A percentile compares a stretch with the other conserved stretches of the same genome.
These are phyloP conservation scores for Botrytis elliptica DNA, from an alignment of 2,329 filamentous ascomycete genomes.

Conservation along the genomic window DNA sequence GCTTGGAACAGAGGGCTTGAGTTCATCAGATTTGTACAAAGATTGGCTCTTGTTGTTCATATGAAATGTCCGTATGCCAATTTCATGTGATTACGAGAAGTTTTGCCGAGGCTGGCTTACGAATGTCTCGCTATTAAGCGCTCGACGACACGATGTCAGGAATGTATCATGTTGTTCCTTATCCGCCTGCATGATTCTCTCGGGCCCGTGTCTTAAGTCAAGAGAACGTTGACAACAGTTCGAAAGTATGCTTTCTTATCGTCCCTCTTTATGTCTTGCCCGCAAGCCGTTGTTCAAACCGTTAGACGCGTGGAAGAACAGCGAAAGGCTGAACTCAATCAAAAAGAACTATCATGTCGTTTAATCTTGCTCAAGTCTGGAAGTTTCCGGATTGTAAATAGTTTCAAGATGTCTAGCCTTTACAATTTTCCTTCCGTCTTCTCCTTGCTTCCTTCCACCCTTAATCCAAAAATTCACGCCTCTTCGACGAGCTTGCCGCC, in stretches of 20 bases:
- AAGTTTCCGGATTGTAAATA: not conserved
- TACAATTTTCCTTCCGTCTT: not conserved
- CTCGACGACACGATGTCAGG: not conserved
- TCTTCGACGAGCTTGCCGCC: conserved; percentile 4
- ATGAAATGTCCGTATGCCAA: not conserved
- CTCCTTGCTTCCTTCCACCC: not conserved
- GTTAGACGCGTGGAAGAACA: not conserved
- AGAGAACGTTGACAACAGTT: conserved; percentile 1
- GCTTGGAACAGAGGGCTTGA: not conserved
- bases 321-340: conserved; percentile 3
- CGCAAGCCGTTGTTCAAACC: not conserved
- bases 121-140: conserved; percentile 11
- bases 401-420: not conserved
- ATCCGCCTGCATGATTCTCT: conserved; percentile 4
- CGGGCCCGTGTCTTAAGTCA: not conserved
- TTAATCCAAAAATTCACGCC: not conserved
- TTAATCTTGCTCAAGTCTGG: not conserved
- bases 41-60: not conserved
- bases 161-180: not conserved
- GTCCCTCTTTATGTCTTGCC: not conserved
- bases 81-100: not conserved
- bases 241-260: not conserved
- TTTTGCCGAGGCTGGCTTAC: conserved; percentile 3
- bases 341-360: not conserved
- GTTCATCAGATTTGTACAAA: not conserved